Evolutionary conservation across 1,284 basidiomycete genomes (phyloP).

Genomic region (Heimioporus punctisporus): DNA sequence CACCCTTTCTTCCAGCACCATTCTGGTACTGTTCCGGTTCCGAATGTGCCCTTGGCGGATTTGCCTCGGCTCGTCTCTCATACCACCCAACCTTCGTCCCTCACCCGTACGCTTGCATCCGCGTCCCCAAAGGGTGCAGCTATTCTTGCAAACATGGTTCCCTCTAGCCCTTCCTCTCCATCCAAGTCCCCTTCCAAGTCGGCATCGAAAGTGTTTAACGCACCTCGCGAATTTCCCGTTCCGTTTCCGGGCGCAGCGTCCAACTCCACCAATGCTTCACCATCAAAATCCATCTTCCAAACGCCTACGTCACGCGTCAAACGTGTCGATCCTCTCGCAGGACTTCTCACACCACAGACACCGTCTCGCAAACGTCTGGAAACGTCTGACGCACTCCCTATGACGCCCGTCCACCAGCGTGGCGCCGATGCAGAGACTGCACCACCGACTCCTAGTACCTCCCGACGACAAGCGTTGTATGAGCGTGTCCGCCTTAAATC

Average conservation of each 20-base stretch:
- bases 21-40: conserved; percentile 41
- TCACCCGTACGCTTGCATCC: conserved; percentile 70
- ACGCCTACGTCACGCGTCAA: conserved; percentile 51
- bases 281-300: conserved; percentile 49
- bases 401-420: conserved; percentile 66
- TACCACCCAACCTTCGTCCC: conserved; percentile 57
- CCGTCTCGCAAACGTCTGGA: conserved; percentile 44
- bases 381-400: conserved; percentile 45
- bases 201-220: conserved; percentile 8
- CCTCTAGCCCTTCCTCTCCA: conserved; percentile 48
- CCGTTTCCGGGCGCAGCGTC: conserved; percentile 51
- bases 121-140: conserved; percentile 63
- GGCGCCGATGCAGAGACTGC: conserved; percentile 54
- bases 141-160: conserved; percentile 43
- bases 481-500: conserved; percentile 77
- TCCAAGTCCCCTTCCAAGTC: conserved; percentile 50
- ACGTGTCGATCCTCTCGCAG: conserved; percentile 32
- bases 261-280: conserved; percentile 39
- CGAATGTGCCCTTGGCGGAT: conserved; percentile 64
- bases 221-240: conserved; percentile 42
- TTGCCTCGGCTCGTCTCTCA: conserved; percentile 55
- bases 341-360: conserved; percentile 49
- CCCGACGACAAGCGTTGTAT: conserved; percentile 74
- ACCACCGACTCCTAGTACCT: conserved; percentile 69
- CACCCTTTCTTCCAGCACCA: conserved; percentile 48